Percentiles rank a stretch among this genome's conserved stretches.
Evolutionary conservation across 2,329 filamentous ascomycete species (phyloP).

Genomic region (Clonostachys rosea): DNA sequence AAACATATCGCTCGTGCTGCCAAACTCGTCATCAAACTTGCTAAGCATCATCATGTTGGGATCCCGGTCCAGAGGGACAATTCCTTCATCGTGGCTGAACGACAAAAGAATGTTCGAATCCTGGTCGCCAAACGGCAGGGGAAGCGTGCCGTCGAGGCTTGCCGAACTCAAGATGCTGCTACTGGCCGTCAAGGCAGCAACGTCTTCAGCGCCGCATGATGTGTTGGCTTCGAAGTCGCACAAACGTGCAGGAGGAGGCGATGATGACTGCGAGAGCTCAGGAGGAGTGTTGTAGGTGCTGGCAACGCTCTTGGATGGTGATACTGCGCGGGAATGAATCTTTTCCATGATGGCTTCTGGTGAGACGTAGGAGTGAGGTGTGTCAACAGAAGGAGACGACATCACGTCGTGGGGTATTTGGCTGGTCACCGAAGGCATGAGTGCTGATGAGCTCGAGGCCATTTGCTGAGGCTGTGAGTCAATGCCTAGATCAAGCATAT

Average conservation of each 20-base stretch:
- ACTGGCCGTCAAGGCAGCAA: conserved; percentile 18
- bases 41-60: conserved; percentile 13
- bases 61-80: conserved; percentile 38
- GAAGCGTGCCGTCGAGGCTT: conserved; percentile 22
- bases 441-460: conserved; percentile 35
- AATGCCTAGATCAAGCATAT: conserved; percentile 36
- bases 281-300: conserved; percentile 55
- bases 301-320: conserved; percentile 43
- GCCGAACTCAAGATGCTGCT: conserved; percentile 23
- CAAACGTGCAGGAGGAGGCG: conserved; percentile 17
- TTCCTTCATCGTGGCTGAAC: conserved; percentile 35
- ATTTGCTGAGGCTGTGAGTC: neutral
- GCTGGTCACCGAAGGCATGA: conserved; percentile 26
- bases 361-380: conserved; percentile 38
- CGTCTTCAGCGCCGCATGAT: conserved; percentile 19
- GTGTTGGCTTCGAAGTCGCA: conserved; percentile 27
- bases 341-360: conserved; percentile 36
- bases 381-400: conserved; percentile 32
- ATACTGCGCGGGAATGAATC: conserved; percentile 28
- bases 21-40: conserved; percentile 30
- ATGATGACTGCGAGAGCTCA: conserved; percentile 56
- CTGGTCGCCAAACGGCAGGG: conserved; percentile 25
- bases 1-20: neutral
- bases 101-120: conserved; percentile 34
- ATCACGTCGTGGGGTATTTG: conserved; percentile 23